Conservation (phyloP, 805 yeast species). For the Pichia cabralensis region DNA sequence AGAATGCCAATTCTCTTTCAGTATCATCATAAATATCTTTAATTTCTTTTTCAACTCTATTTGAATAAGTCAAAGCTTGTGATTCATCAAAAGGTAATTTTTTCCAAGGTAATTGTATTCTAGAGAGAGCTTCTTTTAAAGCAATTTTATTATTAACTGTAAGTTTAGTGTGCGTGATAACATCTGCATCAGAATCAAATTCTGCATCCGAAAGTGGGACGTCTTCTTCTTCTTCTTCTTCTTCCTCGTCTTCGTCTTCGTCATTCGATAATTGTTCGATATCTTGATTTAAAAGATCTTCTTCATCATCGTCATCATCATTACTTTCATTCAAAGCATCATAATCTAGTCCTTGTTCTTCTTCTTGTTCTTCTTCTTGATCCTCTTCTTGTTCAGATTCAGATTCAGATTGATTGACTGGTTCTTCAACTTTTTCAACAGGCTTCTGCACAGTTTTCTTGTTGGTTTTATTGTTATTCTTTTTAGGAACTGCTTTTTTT, state of each 20-base stretch:
- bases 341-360: conserved; percentile 22
- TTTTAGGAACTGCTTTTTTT: too few relatives aligned
- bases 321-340: conserved; percentile 28
- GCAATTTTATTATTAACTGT: conserved; percentile 88
- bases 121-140: conserved; percentile 53
- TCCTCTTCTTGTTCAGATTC: conserved; percentile 11
- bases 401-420: conserved; percentile 25
- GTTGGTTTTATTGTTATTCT: too few relatives aligned
- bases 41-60: conserved; percentile 52
- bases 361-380: conserved; percentile 30
- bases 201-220: conserved; percentile 87
- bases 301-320: conserved; percentile 30
- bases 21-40: conserved; percentile 92
- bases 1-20: conserved; percentile 89
- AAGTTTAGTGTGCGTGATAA: conserved; percentile 83
- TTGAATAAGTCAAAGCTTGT: conserved; percentile 56
- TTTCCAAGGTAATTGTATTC: conserved; percentile 55
- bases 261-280: conserved; percentile 25
- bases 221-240: conserved; percentile 68
- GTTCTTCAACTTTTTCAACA: conserved; percentile 16
- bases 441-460: conserved; percentile 37
- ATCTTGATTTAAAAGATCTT: conserved; percentile 16
- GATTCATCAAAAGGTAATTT: conserved; percentile 76
- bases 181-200: conserved; percentile 87
- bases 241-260: conserved; percentile 37